phyloP scores from a whole-genome alignment of 1,139 yeast genomes.

The Zygosaccharomyces sapae region DNA sequence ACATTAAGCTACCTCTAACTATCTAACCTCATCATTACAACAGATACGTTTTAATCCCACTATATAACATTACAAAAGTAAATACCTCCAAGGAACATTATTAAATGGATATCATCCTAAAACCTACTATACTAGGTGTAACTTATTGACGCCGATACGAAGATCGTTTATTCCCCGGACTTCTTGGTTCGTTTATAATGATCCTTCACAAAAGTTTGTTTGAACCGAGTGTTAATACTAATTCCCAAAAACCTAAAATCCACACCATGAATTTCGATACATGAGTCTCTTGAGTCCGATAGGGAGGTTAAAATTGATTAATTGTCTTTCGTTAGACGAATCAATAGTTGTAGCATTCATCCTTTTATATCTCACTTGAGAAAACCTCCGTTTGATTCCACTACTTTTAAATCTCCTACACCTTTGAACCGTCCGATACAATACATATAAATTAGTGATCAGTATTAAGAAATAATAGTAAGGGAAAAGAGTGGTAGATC shows the following conservation, averaged over 20 bases:
- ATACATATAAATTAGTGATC: neutral
- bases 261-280: neutral
- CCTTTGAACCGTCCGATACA: neutral
- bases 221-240: neutral
- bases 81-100: too few relatives aligned
- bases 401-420: neutral
- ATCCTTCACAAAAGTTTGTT: constrained; percentile 7
- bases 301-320: neutral
- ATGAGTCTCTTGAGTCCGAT: neutral
- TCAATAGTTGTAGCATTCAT: neutral
- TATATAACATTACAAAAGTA: too few relatives aligned
- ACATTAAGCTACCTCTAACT: too few relatives aligned
- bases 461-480: neutral
- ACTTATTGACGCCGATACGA: neutral
- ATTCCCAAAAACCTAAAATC: neutral
- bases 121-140: neutral
- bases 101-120: too few relatives aligned
- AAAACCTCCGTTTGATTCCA: neutral
- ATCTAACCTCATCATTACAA: too few relatives aligned
- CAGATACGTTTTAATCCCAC: too few relatives aligned
- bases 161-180: neutral
- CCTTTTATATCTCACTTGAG: neutral
- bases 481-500: neutral
- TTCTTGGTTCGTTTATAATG: neutral
- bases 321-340: neutral